A percentile compares a stretch with the other conserved stretches of the same genome.
These are phyloP conservation scores for Saturnispora mendoncae DNA, from an alignment of 805 yeast genomes.

Conservation along the genomic window DNA sequence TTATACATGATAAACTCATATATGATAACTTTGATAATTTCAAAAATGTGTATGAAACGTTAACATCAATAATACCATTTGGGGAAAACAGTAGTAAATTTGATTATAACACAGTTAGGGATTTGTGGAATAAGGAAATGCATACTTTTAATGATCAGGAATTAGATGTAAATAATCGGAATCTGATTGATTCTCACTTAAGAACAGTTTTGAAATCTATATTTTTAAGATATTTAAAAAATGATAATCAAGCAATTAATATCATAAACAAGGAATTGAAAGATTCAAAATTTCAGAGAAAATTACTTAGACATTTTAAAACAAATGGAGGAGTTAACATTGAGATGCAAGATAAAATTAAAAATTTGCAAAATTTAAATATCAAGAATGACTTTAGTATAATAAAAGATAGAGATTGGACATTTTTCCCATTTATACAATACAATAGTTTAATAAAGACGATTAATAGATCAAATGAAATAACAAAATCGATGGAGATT, in stretches of 20 bases:
- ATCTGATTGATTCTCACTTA: constrained; percentile 9
- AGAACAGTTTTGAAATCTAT: constrained; percentile 18
- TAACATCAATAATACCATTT: constrained; percentile 6
- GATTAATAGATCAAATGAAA: constrained; percentile 2
- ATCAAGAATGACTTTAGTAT: constrained; percentile 16
- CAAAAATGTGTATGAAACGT: constrained; percentile 13
- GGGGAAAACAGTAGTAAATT: not conserved
- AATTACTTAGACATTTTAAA: constrained; percentile 7
- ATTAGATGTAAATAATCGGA: not conserved
- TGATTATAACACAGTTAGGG: not conserved
- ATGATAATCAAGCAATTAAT: not conserved
- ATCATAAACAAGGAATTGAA: constrained; percentile 10
- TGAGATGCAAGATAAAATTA: constrained; percentile 10
- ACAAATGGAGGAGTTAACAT: constrained; percentile 7
- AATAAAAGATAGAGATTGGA: constrained; percentile 20
- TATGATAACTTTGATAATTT: constrained; percentile 16
- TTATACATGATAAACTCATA: constrained; percentile 23
- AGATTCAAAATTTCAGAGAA: constrained; percentile 10
- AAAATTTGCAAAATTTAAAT: constrained; percentile 15
- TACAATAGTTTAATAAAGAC: constrained; percentile 9
- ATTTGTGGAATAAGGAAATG: constrained; percentile 18
- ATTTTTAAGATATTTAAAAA: constrained; percentile 16
- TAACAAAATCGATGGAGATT: constrained; percentile 4
- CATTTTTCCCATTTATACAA: constrained; percentile 16
- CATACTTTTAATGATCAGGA: constrained; percentile 2